Evolutionary conservation across 75 land plant genomes (phyloP), one percentile per base, ranked within the genome.

Genomic region (Isoetes taiwanensis): DNA sequence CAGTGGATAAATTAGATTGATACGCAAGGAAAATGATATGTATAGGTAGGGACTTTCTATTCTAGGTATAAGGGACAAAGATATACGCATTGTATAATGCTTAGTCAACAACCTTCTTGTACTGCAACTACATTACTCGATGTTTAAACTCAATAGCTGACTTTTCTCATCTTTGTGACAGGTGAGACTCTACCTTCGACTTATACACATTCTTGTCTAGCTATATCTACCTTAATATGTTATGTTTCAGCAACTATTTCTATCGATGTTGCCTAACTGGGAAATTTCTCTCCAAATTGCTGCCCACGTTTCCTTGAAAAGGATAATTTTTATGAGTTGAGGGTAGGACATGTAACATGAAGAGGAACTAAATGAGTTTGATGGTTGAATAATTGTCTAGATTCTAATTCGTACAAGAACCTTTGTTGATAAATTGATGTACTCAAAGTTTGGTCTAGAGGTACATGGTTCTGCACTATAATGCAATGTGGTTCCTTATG

Each of bases 261-360:
- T 71, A 64, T 32, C 68, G 74, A 3, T 71, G 74, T 63, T 71
- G 74, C 38, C 41, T 71, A 58, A 71, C 74, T 2, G 74, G 74
- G 25, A 71, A 71, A 40, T 71, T n/a, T 71, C 32, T 68, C 74
- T 32, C 52, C 40, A 31, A 28, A 58, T 3, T 71, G 74, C 28
- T 71, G 74, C 34, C 74, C 74, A 2, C 62, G 74, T 8, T 71
- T 71, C 24, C 70, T 71, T 9, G 74, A 71, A 39, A 58, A 65
- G 29, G 69, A 59, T 1, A 39, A 50, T 17, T 71, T 71, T 25
- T 39, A 65, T 28, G 21, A 59, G 28, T 38, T 71, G 31, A 71
- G 65, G 69, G 74, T 71, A n/a, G n/a, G n/a, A n/a, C n/a, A n/a
- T n/a, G n/a, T n/a, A n/a, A n/a, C n/a, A n/a, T n/a, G n/a, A n/a